Conservation (phyloP, 768 basidiomycete species). For the Lentinula lateritia region DNA sequence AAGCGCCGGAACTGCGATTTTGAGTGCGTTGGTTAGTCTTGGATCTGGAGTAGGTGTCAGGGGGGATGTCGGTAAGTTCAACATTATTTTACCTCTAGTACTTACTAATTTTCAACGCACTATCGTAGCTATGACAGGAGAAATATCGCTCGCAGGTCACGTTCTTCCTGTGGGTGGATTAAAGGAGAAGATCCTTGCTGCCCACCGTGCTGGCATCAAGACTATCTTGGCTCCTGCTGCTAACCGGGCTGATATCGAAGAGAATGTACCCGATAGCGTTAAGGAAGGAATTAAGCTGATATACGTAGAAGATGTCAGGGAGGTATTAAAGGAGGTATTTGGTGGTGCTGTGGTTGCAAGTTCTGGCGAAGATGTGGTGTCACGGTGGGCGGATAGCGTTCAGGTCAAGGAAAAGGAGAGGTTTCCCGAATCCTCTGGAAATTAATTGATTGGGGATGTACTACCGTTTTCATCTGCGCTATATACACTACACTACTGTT, state of each 20-base stretch:
- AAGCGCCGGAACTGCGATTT: constrained; percentile 90
- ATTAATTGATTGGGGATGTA: not conserved
- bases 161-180: constrained; percentile 94
- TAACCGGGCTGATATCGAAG: constrained; percentile 92
- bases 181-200: constrained; percentile 95
- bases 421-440: not conserved
- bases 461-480: not conserved
- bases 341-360: constrained; percentile 27
- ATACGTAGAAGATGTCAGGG: constrained; percentile 89
- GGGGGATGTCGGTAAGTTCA: constrained; percentile 78
- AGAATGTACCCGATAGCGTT: constrained; percentile 94
- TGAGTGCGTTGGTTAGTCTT: constrained; percentile 87
- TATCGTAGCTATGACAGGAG: constrained; percentile 88
- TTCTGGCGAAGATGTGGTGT: not conserved
- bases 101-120: not conserved
- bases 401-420: not conserved
- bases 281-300: constrained; percentile 94
- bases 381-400: constrained; percentile 3
- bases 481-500: not conserved
- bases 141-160: constrained; percentile 94
- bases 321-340: constrained; percentile 89
- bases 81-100: not conserved
- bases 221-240: constrained; percentile 84
- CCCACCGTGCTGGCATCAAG: constrained; percentile 95
- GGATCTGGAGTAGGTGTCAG: constrained; percentile 81